Base-by-base conservation (phyloP, 164 flowering plant genomes). In the Aristolochia contorta region DNA sequence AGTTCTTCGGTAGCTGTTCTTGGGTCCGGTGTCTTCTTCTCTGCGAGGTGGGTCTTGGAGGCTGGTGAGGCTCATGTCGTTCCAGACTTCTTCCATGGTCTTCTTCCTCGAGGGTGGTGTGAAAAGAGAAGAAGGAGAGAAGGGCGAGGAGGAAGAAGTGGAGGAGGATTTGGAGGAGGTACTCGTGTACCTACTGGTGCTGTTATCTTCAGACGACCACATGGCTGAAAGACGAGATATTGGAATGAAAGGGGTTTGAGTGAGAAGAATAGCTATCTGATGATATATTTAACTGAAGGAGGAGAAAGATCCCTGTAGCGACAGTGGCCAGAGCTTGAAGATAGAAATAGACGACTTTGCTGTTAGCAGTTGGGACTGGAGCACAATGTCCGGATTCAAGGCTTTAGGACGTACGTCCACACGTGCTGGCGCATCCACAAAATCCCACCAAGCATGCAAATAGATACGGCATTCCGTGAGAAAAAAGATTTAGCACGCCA, bases 51-150 rank as follows among this genome's bases (percentile, higher is more conserved):
- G 2, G 33, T 69, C 64, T 24, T 51, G 57, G 41, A 73, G 69
- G 24, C 78, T 74, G 52, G 69, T 15, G 9, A 71, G 75, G 57
- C 15, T 72, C 21, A 82, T 80, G 47, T 81, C 80, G 47, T 75
- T 75, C 90, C 90, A 82, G 0, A 84, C 80, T 18, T 84, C 85
- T 62, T 84, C 90, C 82, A 82, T 80, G 69, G 82, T 55, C 61
- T 48, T 78, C 60, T 62, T 66, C 9, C 45, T 30, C 10, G 27
- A 21, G 16, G 49, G 45, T 54, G 57, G 5, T 3, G 30, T 3
- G 19, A 23, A 22, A 22, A 22, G 24, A 13, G 60, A 21, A 6
- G 60, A 43, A 20, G 60, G 45, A n/a, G 49, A 58, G 27, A 47
- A 43, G 16, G 60, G 12, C 6, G 59, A n/a, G 16, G 20, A 32